A percentile compares a stretch with the other conserved stretches of the same genome.
Conservation (phyloP, 768 basidiomycete species). For the Lactifluus hygrophoroides region DNA sequence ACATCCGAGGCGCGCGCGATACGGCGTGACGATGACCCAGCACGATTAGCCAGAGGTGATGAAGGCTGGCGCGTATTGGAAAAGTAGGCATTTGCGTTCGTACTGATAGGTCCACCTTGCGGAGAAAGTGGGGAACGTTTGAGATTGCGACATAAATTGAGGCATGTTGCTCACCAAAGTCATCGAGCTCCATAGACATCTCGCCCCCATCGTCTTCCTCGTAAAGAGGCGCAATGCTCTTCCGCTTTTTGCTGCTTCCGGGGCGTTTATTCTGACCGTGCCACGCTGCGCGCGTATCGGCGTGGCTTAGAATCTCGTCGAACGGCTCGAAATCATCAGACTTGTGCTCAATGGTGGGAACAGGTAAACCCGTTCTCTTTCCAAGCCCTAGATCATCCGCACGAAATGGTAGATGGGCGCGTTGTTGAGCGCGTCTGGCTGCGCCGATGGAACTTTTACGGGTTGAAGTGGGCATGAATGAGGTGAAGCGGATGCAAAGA, state of each 20-base stretch:
- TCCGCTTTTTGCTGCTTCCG: conserved; percentile 32
- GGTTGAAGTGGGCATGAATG: conserved; percentile 27
- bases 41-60: conserved; percentile 27
- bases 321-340: conserved; percentile 82
- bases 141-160: not conserved
- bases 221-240: conserved; percentile 28
- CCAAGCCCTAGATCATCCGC: conserved; percentile 71
- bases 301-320: conserved; percentile 63
- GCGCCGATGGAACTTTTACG: conserved; percentile 36
- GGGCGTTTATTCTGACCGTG: conserved; percentile 33
- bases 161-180: conserved; percentile 41
- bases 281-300: conserved; percentile 57
- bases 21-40: conserved; percentile 27
- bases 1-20: conserved; percentile 27
- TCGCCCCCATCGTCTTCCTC: conserved; percentile 45
- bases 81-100: conserved; percentile 28
- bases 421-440: conserved; percentile 47
- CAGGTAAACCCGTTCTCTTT: conserved; percentile 70
- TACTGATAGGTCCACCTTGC: conserved; percentile 12
- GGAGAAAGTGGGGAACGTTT: too few species aligned
- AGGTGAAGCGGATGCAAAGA: not conserved
- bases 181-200: conserved; percentile 70
- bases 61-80: conserved; percentile 23
- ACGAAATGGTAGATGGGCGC: conserved; percentile 67
- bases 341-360: conserved; percentile 58